phyloP scores from a whole-genome alignment of 208 protist species.

The Zelonia costaricensis region DNA sequence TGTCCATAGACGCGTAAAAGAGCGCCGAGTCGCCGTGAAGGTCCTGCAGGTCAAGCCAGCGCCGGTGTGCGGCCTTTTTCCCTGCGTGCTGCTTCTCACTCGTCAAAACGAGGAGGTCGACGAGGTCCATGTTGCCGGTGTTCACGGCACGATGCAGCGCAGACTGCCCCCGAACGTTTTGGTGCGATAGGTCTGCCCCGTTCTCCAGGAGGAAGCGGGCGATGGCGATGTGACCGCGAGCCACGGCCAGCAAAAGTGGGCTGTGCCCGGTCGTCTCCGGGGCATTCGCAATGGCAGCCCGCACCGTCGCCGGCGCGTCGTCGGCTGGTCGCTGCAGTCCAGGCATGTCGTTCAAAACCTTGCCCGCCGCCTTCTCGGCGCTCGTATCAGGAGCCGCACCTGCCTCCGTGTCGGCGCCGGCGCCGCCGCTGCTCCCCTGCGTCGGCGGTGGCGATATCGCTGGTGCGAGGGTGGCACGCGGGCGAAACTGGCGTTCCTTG shows the following conservation, averaged over 20 bases:
- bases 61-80: constrained; percentile 40
- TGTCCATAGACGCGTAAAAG: constrained; percentile 92
- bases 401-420: too few relatives aligned
- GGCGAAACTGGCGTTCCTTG: constrained; percentile 1
- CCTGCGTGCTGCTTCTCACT: constrained; percentile 48
- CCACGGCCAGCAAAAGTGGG: constrained; percentile 61
- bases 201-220: constrained; percentile 64
- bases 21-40: constrained; percentile 81
- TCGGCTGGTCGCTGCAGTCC: constrained; percentile 3
- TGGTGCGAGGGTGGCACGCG: too few relatives aligned
- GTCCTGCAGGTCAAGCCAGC: constrained; percentile 88
- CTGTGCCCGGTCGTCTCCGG: constrained; percentile 73
- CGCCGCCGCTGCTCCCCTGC: not conserved
- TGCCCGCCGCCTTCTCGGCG: not conserved
- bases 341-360: not conserved
- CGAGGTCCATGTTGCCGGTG: constrained; percentile 64
- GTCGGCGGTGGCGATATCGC: too few relatives aligned
- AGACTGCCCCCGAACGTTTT: constrained; percentile 78
- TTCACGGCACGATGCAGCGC: constrained; percentile 81
- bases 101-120: constrained; percentile 70
- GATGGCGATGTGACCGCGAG: constrained; percentile 58
- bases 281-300: constrained; percentile 38
- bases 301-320: not conserved
- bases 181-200: constrained; percentile 61
- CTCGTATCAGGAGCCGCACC: not conserved